These are phyloP conservation scores for Diplodia sapinea DNA, from an alignment of 2,329 filamentous ascomycete genomes.

Conservation along the genomic window DNA sequence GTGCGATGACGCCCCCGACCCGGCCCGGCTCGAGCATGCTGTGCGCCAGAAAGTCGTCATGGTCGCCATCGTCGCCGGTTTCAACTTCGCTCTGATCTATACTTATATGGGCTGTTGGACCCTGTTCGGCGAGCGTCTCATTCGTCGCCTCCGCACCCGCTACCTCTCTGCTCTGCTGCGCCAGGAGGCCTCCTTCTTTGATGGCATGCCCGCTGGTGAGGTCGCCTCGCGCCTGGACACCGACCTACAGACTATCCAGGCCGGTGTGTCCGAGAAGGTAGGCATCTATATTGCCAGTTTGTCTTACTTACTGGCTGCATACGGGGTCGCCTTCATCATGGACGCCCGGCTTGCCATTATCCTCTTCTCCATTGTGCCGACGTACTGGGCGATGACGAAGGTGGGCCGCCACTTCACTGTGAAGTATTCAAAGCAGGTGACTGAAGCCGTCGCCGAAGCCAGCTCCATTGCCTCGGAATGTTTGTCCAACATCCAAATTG, in stretches of 20 bases:
- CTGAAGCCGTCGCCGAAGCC: conserved; percentile 18
- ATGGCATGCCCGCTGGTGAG: conserved; percentile 10
- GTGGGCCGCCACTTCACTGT: conserved; percentile 3
- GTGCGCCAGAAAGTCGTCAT: conserved; percentile 22
- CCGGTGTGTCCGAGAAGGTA: conserved; percentile 27
- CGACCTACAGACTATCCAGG: conserved; percentile 27
- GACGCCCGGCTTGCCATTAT: conserved; percentile 15
- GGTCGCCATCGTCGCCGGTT: conserved; percentile 5
- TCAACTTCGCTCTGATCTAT: conserved; percentile 26
- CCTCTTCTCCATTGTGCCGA: conserved; percentile 64
- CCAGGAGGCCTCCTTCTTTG: conserved; percentile 21
- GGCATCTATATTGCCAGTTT: conserved; percentile 20
- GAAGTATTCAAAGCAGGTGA: conserved; percentile 14
- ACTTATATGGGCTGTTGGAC: conserved; percentile 25
- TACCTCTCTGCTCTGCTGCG: conserved; percentile 14
- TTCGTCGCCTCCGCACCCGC: conserved; percentile 15
- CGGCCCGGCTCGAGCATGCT: conserved; percentile 5
- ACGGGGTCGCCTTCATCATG: conserved; percentile 24
- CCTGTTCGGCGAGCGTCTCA: conserved; percentile 20
- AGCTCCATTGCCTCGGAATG: conserved; percentile 22
- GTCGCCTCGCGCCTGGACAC: conserved; percentile 14
- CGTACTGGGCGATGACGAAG: conserved; percentile 64
- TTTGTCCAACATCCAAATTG: conserved; percentile 19
- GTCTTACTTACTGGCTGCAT: conserved; percentile 23
- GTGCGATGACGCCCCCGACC: conserved; percentile 18